Base-by-base conservation (phyloP, 495 filamentous ascomycete species). In the Penicillium simplicissimum region DNA sequence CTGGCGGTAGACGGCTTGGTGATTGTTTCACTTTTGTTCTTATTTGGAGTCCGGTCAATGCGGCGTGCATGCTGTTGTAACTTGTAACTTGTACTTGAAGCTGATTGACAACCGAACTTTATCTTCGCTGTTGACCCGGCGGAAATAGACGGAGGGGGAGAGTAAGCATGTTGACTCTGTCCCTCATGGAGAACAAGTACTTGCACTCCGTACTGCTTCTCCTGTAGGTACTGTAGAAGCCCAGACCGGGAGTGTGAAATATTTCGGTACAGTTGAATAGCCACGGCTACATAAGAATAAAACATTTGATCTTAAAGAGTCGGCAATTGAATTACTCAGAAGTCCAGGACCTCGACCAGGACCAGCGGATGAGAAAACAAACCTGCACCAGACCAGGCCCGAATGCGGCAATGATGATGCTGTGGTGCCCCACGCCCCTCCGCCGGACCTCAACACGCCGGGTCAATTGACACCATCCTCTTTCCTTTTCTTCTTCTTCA, bases 381-480 rank as follows among this genome's bases (percentile, higher is more conserved):
- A 58, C 49, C 47, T 19, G 58, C 37, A 60, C 62, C 47, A 61
- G 59, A 55, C 52, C 53, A 31, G 36, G 52, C 25, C 59, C 53
- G 66, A 67, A 69, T 71, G 69, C 69, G 66, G 69, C 66, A 71
- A 71, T 71, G 66, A 71, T 70, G 67, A 65, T 67, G 69, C 49
- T 59, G 9, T 17, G 60, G 17, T 52, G 71, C 70, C 72, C 74
- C 69, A 71, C 71, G 70, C 69, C 71, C 72, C 70, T 71, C 69
- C 67, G 68, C 60, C 75, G 75, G 75, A 79, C 73, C 74, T 63
- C 76, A 79, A 68, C 71, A 73, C 63, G 67, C 76, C 76, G 76
- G 73, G 43, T 21, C 11, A 35, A 51, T 74, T 69, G 69, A 76
- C 72, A 69, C 62, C 69, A 73, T 68, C 59, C 21, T 53, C 31